phyloP scores from a whole-genome alignment of 345 rosid genomes.

The Schrenkiella parvula region DNA sequence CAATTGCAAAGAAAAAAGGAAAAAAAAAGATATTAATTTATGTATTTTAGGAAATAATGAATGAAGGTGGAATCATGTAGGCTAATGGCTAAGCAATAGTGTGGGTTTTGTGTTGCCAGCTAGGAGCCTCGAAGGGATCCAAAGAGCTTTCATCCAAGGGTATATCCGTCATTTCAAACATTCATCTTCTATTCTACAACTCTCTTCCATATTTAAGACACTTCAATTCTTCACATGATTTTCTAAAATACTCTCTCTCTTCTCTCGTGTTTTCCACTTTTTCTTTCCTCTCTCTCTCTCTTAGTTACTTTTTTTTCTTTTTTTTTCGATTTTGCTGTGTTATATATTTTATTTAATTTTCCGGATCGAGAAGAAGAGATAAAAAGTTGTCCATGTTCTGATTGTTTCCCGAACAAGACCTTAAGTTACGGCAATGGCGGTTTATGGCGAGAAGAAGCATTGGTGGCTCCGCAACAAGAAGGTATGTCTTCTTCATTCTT shows the following conservation, averaged over 20 bases:
- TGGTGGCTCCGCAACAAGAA: constrained; percentile 39
- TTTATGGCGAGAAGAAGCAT: constrained; percentile 34
- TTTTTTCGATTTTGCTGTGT: background rate
- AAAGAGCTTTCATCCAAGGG: background rate
- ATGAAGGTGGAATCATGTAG: constrained; percentile 26
- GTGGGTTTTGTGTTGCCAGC: constrained; percentile 34
- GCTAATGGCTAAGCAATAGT: constrained; percentile 14
- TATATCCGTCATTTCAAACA: constrained; percentile 11
- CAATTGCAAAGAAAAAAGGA: background rate
- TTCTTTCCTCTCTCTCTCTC: constrained; percentile 2
- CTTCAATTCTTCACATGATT: constrained; percentile 29
- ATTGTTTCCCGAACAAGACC: constrained; percentile 12
- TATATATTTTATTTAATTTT: background rate
- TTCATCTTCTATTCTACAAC: constrained; percentile 4
- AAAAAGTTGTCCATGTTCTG: constrained; percentile 15
- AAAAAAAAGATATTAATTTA: background rate
- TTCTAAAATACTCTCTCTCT: constrained; percentile 9
- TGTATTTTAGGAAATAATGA: constrained; percentile 23
- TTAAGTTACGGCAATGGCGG: constrained; percentile 27
- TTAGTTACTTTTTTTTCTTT: background rate
- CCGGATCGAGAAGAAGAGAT: constrained; percentile 21
- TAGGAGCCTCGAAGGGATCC: constrained; percentile 18
- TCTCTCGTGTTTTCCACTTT: constrained; percentile 19
- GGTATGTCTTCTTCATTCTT: constrained; percentile 2
- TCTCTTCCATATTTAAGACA: constrained; percentile 34